These are phyloP conservation scores for Penicillium sp. DNA, from an alignment of 2,329 filamentous ascomycete genomes.

Conservation along the genomic window DNA sequence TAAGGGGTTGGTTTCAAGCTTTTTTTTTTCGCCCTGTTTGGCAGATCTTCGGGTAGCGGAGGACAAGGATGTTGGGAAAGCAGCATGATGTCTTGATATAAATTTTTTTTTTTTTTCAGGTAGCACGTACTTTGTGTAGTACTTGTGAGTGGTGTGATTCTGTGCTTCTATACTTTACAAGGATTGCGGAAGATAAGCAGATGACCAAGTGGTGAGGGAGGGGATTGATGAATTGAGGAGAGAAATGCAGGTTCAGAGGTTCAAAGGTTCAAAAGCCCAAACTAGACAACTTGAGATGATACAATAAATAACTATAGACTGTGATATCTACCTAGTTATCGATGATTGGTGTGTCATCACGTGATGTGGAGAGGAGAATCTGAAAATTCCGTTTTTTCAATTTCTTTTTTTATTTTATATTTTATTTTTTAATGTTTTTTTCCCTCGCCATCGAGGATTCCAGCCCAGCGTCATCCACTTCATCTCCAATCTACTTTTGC, in stretches of 20 bases:
- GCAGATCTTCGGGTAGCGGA: slow-evolving; percentile 34
- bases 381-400: slow-evolving; percentile 15
- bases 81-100: slow-evolving; percentile 14
- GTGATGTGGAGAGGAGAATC: slow-evolving; percentile 24
- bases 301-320: not conserved
- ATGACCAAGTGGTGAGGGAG: not conserved
- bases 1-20: slow-evolving; percentile 50
- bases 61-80: slow-evolving; percentile 19
- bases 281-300: not conserved
- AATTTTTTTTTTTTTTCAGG: not conserved
- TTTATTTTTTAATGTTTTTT: slow-evolving; percentile 26
- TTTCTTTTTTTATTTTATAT: slow-evolving; percentile 18
- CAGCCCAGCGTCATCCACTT: slow-evolving; percentile 27
- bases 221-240: not conserved
- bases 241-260: not conserved
- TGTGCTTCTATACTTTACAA: slow-evolving; percentile 9
- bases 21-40: slow-evolving; percentile 56
- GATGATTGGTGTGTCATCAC: slow-evolving; percentile 5
- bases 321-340: not conserved
- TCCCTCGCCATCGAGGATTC: slow-evolving; percentile 24
- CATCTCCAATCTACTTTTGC: slow-evolving; percentile 19
- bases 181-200: slow-evolving; percentile 10
- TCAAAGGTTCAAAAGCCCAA: not conserved
- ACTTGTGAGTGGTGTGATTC: slow-evolving; percentile 2
- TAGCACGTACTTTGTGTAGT: slow-evolving; percentile 4